Percentiles rank a stretch among this genome's conserved stretches.
phyloP scores from a whole-genome alignment of 495 filamentous ascomycete genomes.

The Neurospora sp. region DNA sequence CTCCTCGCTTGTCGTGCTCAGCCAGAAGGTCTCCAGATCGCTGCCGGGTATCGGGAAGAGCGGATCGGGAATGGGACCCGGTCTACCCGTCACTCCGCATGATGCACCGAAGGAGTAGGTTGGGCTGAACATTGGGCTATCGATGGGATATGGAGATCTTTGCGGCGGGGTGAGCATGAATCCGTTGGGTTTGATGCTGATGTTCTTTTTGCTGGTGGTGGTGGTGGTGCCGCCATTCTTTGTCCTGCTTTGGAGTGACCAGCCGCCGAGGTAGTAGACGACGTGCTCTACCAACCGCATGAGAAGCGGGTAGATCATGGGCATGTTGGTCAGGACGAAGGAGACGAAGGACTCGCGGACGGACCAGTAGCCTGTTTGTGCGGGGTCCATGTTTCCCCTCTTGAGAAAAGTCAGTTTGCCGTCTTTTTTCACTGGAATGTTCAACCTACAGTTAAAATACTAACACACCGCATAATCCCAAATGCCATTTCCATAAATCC shows the following conservation, averaged over 20 bases:
- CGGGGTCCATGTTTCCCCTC: slow-evolving; percentile 34
- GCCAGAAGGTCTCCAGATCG: neutral
- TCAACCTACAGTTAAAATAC: slow-evolving; percentile 36
- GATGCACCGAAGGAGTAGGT: neutral
- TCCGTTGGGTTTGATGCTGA: neutral
- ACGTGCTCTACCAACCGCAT: slow-evolving; percentile 2
- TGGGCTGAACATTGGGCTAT: neutral
- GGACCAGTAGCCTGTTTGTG: slow-evolving; percentile 51
- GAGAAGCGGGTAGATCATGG: slow-evolving; percentile 49
- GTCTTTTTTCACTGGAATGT: too few species aligned
- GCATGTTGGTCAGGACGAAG: slow-evolving; percentile 48
- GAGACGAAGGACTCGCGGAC: slow-evolving; percentile 55
- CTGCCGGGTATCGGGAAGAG: neutral
- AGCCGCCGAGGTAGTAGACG: slow-evolving; percentile 5
- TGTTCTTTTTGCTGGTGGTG: neutral
- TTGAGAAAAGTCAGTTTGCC: neutral
- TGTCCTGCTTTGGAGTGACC: neutral
- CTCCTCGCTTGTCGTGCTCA: neutral
- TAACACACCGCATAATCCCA: slow-evolving; percentile 49
- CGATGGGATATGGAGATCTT: neutral
- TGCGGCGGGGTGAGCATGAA: neutral
- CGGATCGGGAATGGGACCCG: neutral
- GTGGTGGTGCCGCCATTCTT: neutral
- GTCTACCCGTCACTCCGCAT: neutral
- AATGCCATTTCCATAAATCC: slow-evolving; percentile 50